A percentile compares a stretch with the other conserved stretches of the same genome.
Conservation (phyloP, 768 basidiomycete species). For the Goffeauzyma gilvescens region DNA sequence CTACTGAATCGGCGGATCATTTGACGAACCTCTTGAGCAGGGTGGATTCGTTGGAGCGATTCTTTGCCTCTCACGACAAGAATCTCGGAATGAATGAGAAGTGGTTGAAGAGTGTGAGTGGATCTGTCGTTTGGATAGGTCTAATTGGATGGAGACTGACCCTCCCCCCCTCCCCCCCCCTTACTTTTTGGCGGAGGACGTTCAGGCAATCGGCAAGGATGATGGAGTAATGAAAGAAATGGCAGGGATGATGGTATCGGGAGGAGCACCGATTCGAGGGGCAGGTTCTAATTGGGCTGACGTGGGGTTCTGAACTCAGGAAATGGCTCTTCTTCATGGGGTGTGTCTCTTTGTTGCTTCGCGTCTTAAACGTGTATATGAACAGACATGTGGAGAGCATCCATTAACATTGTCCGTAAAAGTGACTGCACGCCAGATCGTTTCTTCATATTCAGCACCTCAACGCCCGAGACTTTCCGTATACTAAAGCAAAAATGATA, state of each 20-base stretch:
- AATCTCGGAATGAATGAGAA: constrained; percentile 3
- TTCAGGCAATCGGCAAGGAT: neutral
- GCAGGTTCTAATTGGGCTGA: constrained; percentile 10
- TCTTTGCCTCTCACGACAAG: neutral
- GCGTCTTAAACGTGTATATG: too few species aligned
- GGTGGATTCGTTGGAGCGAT: neutral
- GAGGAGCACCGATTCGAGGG: constrained; percentile 4
- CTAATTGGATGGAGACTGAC: too few species aligned
- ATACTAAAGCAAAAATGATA: too few species aligned
- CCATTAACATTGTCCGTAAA: too few species aligned
- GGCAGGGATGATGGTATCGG: neutral
- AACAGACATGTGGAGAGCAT: too few species aligned
- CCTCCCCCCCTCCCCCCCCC: too few species aligned
- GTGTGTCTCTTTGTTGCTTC: too few species aligned
- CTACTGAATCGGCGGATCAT: neutral
- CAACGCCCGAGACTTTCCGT: too few species aligned
- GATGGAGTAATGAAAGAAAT: neutral
- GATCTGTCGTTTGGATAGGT: too few species aligned
- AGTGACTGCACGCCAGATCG: too few species aligned
- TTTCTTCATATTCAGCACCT: too few species aligned
- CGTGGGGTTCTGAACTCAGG: constrained; percentile 3
- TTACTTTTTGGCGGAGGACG: neutral
- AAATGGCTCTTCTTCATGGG: too few species aligned
- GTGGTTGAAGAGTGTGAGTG: constrained; percentile 8
- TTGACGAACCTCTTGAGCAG: neutral